Percentiles rank a stretch among this genome's conserved stretches.
Conservation (phyloP, 2,329 filamentous ascomycete species). For the Colletotrichum agaves region DNA sequence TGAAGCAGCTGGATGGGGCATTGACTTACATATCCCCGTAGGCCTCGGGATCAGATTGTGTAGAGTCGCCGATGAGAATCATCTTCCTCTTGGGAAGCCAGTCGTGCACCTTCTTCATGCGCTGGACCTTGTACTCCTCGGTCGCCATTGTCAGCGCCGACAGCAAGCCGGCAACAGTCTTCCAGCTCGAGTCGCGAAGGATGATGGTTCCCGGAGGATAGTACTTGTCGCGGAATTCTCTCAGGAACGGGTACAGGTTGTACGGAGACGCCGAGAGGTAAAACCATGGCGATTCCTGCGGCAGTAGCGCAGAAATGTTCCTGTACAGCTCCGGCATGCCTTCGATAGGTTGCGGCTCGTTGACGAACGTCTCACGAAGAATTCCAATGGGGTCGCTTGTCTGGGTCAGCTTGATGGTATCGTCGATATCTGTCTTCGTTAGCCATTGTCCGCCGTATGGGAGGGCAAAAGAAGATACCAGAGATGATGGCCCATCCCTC, state of each 20-base stretch:
- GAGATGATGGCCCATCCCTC: constrained; percentile 89
- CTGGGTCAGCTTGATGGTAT: constrained; percentile 92
- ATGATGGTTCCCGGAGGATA: constrained; percentile 85
- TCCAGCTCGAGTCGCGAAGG: constrained; percentile 86
- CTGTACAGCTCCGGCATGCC: constrained; percentile 90
- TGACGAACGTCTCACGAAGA: constrained; percentile 84
- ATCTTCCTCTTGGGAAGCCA: constrained; percentile 85
- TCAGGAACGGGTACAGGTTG: constrained; percentile 90
- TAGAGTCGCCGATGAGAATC: constrained; percentile 89
- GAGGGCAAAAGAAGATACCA: constrained; percentile 52
- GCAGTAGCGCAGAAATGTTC: constrained; percentile 66
- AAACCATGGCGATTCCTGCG: constrained; percentile 79
- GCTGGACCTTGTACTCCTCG: constrained; percentile 84
- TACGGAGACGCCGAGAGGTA: constrained; percentile 95
- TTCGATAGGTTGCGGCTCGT: constrained; percentile 73
- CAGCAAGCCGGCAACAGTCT: constrained; percentile 83
- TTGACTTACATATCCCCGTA: constrained; percentile 79
- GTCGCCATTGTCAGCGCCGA: constrained; percentile 83
- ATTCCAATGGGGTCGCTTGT: constrained; percentile 85
- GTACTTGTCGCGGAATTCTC: constrained; percentile 74
- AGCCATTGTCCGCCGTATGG: constrained; percentile 18
- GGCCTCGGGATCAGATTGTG: constrained; percentile 89
- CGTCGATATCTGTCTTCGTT: constrained; percentile 78
- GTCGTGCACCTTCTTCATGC: constrained; percentile 79
- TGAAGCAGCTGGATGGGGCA: rapidly evolving